Base-by-base conservation (phyloP, 768 basidiomycete species). In the Podaxis carcinomalis region DNA sequence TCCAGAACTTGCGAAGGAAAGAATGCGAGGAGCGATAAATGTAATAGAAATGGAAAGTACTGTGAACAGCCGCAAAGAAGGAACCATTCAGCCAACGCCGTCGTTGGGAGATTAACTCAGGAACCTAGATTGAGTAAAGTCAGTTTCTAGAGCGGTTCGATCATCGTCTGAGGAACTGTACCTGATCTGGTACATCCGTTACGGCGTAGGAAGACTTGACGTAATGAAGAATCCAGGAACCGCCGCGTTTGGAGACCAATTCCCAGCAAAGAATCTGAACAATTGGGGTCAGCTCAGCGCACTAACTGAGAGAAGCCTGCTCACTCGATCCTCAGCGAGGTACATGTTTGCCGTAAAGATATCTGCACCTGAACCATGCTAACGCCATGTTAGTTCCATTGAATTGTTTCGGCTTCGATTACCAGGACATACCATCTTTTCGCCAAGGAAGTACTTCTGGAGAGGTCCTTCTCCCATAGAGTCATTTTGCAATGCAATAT, bases 341-440 rank as follows among this genome's bases (percentile, higher is more conserved):
- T 95, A 98, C 93, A 96, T 96, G 70, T 96, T 96, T 25, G 94
- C 92, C 4, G 93, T 95, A 74, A 95, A 95, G 62, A 96, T 94
- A 69, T 93, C 93, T 1, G 90, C 90, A 13, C 85, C 90, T 3
- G 89, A 86, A 32, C 90, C 91, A 63, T 92, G 91, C 85, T 86
- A n/a, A 36, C 32, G 1, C 4, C 14, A 16, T 1, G 2, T 49
- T n/a, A 52, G 44, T 37, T 44, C 5, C 14, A 51, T 13, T 3
- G n/a, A 10, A 53, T 19, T 44, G 5, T 13, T 21, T 9, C 32
- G 51, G 2, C 13, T 65, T 63, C 57, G 5, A 28, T 19, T 59
- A 65, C 32, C 37, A 55, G 55, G 42, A 64, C 79, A 37, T 59
- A 86, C 86, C 88, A 97, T 89, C 68, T 88, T 93, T 79, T 99